phyloP scores from a whole-genome alignment of 306 rosid genomes.

The Fragaria ananassa region DNA sequence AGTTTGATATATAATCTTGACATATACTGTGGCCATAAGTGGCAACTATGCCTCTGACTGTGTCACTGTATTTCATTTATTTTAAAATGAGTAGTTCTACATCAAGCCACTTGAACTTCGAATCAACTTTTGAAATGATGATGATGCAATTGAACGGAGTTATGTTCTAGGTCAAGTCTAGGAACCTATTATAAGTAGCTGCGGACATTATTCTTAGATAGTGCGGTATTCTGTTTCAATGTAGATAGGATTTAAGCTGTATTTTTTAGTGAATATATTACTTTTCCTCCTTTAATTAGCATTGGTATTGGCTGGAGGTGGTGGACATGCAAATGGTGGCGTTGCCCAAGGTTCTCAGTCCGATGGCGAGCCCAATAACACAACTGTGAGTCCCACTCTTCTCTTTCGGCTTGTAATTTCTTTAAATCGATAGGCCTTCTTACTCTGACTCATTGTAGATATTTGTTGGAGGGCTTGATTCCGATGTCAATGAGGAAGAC shows the following conservation, averaged over 20 bases:
- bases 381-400: slow-evolving; percentile 64
- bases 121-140: background rate
- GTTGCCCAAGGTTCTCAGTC: slow-evolving; percentile 72
- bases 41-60: background rate
- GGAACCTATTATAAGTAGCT: background rate
- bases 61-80: background rate
- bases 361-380: slow-evolving; percentile 76
- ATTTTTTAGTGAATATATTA: slow-evolving; percentile 1
- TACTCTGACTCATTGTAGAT: slow-evolving; percentile 50
- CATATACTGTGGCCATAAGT: background rate
- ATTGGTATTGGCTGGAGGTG: slow-evolving; percentile 88
- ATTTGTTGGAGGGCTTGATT: slow-evolving; percentile 98
- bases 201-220: background rate
- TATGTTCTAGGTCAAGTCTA: background rate
- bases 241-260: background rate
- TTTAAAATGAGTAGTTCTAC: background rate
- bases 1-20: background rate
- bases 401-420: slow-evolving; percentile 4
- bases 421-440: slow-evolving; percentile 11
- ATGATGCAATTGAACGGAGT: background rate
- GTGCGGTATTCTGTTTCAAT: background rate
- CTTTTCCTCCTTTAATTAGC: slow-evolving; percentile 46
- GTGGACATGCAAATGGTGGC: slow-evolving; percentile 79
- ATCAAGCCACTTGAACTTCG: slow-evolving; percentile 3
- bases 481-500: slow-evolving; percentile 85